phyloP scores from a whole-genome alignment of 2,329 filamentous ascomycete species.

The Dactylonectria estremocensis region DNA sequence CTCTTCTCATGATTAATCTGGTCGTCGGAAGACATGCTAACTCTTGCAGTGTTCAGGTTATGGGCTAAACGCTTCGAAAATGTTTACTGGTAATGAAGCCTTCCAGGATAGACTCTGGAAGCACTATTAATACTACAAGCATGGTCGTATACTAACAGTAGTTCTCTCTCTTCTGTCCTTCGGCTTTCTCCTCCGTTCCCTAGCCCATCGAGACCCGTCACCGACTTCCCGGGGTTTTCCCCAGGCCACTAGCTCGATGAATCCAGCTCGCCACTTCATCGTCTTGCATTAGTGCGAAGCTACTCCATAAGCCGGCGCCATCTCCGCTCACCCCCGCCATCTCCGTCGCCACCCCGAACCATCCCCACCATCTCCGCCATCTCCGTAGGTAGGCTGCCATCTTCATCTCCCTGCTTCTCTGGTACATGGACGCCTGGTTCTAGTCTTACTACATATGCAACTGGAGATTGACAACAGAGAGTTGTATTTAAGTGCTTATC shows the following conservation, averaged over 20 bases:
- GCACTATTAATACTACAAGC: too few species aligned
- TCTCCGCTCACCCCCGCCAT: too few species aligned
- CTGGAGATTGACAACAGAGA: not conserved
- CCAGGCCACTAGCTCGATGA: too few species aligned
- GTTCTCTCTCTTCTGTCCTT: too few species aligned
- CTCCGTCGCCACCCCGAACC: slow-evolving; percentile 7
- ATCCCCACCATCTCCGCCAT: slow-evolving; percentile 12
- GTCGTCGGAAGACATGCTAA: slow-evolving; percentile 19
- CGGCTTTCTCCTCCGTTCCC: too few species aligned
- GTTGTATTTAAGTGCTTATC: not conserved
- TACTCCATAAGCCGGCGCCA: not conserved
- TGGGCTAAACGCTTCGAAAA: not conserved
- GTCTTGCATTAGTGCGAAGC: not conserved
- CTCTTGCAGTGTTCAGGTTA: not conserved
- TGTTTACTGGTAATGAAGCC: not conserved
- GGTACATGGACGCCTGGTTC: not conserved
- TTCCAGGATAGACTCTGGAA: not conserved
- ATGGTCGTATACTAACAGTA: too few species aligned
- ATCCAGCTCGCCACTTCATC: too few species aligned
- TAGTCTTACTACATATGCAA: not conserved
- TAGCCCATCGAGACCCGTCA: too few species aligned
- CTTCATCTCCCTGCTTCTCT: not conserved
- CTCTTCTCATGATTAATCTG: slow-evolving; percentile 22
- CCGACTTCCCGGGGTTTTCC: too few species aligned
- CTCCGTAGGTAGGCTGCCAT: not conserved